phyloP scores from a whole-genome alignment of 1,284 basidiomycete species.

The Ustilago tritici region DNA sequence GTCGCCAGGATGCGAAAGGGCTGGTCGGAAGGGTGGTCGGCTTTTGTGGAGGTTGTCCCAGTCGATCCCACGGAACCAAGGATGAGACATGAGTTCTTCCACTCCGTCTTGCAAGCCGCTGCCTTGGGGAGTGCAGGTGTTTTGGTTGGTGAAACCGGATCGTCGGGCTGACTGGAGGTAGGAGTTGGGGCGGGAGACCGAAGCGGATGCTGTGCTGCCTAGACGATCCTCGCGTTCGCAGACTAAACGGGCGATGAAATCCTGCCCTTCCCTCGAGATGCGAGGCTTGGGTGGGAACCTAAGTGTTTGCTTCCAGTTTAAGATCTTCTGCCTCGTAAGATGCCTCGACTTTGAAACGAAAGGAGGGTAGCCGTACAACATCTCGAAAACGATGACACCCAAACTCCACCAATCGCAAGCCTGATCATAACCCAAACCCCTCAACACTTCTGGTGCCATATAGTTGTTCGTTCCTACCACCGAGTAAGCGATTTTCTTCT shows the following conservation, averaged over 20 bases:
- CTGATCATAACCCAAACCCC: conserved; percentile 85
- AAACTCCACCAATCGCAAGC: conserved; percentile 98
- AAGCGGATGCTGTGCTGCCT: conserved; percentile 79
- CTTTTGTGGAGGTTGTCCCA: conserved; percentile 67
- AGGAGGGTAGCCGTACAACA: conserved; percentile 81
- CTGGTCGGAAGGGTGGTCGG: conserved; percentile 89
- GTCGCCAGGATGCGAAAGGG: conserved; percentile 73
- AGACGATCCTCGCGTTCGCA: conserved; percentile 95
- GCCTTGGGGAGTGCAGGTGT: not conserved
- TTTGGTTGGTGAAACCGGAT: conserved; percentile 76
- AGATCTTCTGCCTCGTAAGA: conserved; percentile 69
- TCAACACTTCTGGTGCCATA: conserved; percentile 96
- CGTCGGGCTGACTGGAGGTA: conserved; percentile 79
- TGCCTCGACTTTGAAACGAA: conserved; percentile 69
- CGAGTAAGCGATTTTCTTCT: conserved; percentile 88
- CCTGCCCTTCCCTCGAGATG: conserved; percentile 85
- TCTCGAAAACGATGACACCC: conserved; percentile 81
- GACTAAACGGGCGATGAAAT: conserved; percentile 85
- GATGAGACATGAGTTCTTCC: conserved; percentile 82
- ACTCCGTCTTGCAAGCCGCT: conserved; percentile 77
- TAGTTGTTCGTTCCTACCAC: conserved; percentile 75
- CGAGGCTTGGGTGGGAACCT: conserved; percentile 86
- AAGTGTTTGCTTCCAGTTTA: conserved; percentile 90
- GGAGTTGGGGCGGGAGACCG: conserved; percentile 80
- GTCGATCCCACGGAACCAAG: conserved; percentile 64